Evolutionary conservation across 2,329 filamentous ascomycete species (phyloP).

Genomic region (Colletotrichum karsti): DNA sequence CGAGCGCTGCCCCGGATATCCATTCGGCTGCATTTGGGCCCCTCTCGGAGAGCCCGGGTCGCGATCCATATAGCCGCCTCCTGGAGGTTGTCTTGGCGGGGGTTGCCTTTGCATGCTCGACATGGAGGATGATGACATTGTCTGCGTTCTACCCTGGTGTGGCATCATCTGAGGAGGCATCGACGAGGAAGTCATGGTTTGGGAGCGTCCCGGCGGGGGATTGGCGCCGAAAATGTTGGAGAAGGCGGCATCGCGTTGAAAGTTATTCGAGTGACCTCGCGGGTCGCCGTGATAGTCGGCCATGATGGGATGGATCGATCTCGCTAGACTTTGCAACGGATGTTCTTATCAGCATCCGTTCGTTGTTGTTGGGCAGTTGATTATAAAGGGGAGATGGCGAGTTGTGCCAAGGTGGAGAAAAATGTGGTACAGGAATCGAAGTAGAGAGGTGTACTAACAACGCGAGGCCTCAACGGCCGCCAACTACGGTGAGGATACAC

Average conservation of each 20-base stretch:
- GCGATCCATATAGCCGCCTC: conserved; percentile 44
- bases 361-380: conserved; percentile 12
- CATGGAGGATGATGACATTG: conserved; percentile 67
- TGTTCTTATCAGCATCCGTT: conserved; percentile 20
- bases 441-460: conserved; percentile 25
- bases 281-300: conserved; percentile 65
- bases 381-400: conserved; percentile 26
- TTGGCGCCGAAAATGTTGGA: conserved; percentile 93
- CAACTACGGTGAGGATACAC: conserved; percentile 29
- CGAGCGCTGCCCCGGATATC: conserved; percentile 56
- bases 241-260: conserved; percentile 92
- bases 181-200: conserved; percentile 91
- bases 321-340: conserved; percentile 40
- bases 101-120: conserved; percentile 69
- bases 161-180: conserved; percentile 60
- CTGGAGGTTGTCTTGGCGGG: conserved; percentile 62
- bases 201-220: conserved; percentile 87
- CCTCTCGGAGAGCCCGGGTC: conserved; percentile 47
- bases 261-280: conserved; percentile 61
- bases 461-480: conserved; percentile 33
- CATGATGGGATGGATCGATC: conserved; percentile 49
- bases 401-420: conserved; percentile 30
- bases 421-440: conserved; percentile 28
- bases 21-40: conserved; percentile 39
- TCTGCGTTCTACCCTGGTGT: conserved; percentile 76